A percentile compares a stretch with the other conserved stretches of the same genome.
Evolutionary conservation across 23 red algal genomes (phyloP).

Genomic region (Gracilariopsis chorda): DNA sequence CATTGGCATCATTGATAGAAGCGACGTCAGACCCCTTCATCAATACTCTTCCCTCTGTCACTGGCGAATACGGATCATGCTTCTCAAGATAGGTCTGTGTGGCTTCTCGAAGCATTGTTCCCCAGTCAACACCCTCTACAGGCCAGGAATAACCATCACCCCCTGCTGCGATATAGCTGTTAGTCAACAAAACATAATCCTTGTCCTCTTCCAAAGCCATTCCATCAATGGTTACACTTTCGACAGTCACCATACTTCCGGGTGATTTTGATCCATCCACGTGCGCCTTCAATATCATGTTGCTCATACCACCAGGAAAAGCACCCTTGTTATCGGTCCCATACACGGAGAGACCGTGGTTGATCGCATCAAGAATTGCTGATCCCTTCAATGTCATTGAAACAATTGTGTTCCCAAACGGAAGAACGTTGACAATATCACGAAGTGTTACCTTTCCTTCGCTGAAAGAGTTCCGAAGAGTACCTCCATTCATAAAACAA

Average conservation of each 20-base stretch:
- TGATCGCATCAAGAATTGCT: background rate
- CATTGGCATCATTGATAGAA: background rate
- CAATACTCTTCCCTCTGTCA: conserved; percentile 8
- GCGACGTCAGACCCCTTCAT: background rate
- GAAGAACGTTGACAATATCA: conserved; percentile 45
- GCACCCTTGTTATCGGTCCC: background rate
- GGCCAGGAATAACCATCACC: conserved; percentile 42
- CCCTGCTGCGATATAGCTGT: conserved; percentile 20
- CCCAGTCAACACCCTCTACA: background rate
- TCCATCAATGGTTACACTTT: background rate
- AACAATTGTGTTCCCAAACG: conserved; percentile 44
- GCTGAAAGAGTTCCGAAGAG: conserved; percentile 1
- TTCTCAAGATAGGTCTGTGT: conserved; percentile 26
- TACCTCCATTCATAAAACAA: conserved; percentile 44
- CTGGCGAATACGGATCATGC: conserved; percentile 36
- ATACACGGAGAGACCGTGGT: conserved; percentile 2
- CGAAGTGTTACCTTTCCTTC: conserved; percentile 32
- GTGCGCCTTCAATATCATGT: conserved; percentile 6
- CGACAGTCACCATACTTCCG: conserved; percentile 1
- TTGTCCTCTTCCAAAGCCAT: background rate
- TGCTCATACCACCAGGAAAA: background rate
- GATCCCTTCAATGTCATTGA: conserved; percentile 22
- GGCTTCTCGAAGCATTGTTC: conserved; percentile 39
- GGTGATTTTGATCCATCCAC: conserved; percentile 13
- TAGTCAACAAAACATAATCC: conserved; percentile 24